Base-by-base conservation (phyloP, 2,329 filamentous ascomycete species). In the Samsoniella hepiali region DNA sequence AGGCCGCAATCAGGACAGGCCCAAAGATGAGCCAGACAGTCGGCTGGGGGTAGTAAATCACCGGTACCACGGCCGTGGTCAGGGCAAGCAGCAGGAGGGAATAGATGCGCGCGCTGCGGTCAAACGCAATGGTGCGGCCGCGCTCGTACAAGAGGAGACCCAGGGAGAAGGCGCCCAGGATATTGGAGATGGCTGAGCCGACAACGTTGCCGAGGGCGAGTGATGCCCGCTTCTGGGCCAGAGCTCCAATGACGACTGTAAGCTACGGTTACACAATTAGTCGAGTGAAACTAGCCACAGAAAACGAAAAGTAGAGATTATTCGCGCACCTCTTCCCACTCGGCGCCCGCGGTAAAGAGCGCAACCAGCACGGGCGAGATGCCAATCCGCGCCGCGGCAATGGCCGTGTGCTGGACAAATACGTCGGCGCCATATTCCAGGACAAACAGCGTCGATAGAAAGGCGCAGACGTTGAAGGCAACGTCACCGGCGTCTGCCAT, bases 151-250 rank as follows among this genome's bases (percentile, higher is more conserved):
- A 81, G 3, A 84, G 68, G 1, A 85, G 73, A 5, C 81, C 82
- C 1, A 85, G 72, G 1, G 81, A 82, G 67, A 85, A 85, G 13
- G 82, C 82, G 17, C 82, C 82, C 2, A 84, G 75, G 58, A 84
- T 82, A 62, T 84, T 84, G 57, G 82, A 84, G 53, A 85, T 81
- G 42, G 77, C 74, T 22, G 81, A 82, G n/a, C 82, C 82, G 65
- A 84, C 69, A 56, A 84, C 75, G 65, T 84, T 85, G n/a, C 82
- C 82, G 0, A 84, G 68, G 10, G 82, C 82, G 8, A 84, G 72
- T 1, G 81, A 77, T 1, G 76, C 74, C 31, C 77, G 80, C 34
- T 76, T 71, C 59, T 79, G 80, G 3, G 76, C 72, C 38, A 84
- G 72, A 9, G 80, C 77, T 27, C 79, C 77, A 11, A 82, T 66